phyloP scores from a whole-genome alignment of 139 green algal species.

The Edaphochlamys debaryana region DNA sequence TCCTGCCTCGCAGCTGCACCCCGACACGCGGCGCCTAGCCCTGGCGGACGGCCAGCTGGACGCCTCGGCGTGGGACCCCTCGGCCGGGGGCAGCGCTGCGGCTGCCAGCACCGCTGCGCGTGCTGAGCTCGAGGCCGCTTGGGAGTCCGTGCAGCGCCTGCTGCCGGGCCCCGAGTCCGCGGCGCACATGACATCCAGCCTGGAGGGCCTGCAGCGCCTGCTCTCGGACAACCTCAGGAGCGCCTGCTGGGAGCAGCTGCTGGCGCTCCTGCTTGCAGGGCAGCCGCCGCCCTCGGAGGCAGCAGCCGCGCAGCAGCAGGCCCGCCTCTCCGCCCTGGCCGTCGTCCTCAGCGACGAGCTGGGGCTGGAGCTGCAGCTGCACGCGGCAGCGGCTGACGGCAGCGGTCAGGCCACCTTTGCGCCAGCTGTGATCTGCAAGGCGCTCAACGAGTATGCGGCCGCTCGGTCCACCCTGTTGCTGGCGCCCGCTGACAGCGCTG shows the following conservation, averaged over 20 bases:
- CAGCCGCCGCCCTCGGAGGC: too few species aligned
- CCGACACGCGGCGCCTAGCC: too few species aligned
- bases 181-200: neutral
- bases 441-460: neutral
- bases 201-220: neutral
- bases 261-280: neutral
- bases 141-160: neutral
- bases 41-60: neutral
- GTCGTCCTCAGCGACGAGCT: constrained; percentile 30
- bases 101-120: neutral
- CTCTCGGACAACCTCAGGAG: neutral
- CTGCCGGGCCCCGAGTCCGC: neutral
- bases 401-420: too few species aligned
- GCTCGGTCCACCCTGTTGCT: neutral
- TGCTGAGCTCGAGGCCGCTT: neutral
- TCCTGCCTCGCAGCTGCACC: too few species aligned
- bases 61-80: neutral
- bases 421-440: too few species aligned
- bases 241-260: constrained; percentile 2
- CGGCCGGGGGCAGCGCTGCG: too few species aligned
- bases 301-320: neutral
- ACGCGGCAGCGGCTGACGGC: too few species aligned
- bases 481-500: too few species aligned
- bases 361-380: constrained; percentile 6
- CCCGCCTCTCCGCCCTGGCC: neutral